A percentile compares a stretch with the other conserved stretches of the same genome.
These are phyloP conservation scores for Erigeron philadelphicus DNA, from an alignment of 140 eudicot species.

Conservation along the genomic window DNA sequence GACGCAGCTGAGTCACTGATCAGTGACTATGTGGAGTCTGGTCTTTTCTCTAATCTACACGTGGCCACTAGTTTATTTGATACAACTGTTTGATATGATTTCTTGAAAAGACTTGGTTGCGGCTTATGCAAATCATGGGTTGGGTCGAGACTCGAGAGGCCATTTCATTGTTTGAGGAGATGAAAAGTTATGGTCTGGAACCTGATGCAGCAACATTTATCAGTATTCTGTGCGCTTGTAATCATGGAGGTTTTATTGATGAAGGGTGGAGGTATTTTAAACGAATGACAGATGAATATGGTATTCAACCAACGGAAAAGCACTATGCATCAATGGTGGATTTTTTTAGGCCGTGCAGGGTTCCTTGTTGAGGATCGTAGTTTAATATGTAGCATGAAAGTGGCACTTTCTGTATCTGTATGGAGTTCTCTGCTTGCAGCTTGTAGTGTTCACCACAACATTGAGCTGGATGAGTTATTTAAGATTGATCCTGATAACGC, in stretches of 20 bases:
- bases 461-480: conserved; percentile 43
- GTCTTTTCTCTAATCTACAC: conserved; percentile 30
- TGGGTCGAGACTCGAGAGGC: conserved; percentile 48
- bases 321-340: conserved; percentile 59
- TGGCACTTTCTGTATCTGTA: conserved; percentile 38
- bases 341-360: conserved; percentile 51
- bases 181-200: conserved; percentile 29
- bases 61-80: conserved; percentile 48
- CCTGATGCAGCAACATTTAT: conserved; percentile 47
- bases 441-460: conserved; percentile 38
- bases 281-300: conserved; percentile 36
- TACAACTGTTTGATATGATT: conserved; percentile 26
- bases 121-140: conserved; percentile 54
- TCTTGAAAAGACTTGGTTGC: conserved; percentile 43
- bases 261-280: conserved; percentile 47
- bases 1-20: conserved; percentile 42
- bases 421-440: conserved; percentile 51
- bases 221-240: conserved; percentile 48
- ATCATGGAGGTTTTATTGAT: conserved; percentile 44
- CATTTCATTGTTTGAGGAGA: conserved; percentile 33
- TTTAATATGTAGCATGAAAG: conserved; percentile 34
- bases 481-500: conserved; percentile 49
- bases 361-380: conserved; percentile 34
- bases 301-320: conserved; percentile 37
- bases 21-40: conserved; percentile 28